Base-by-base conservation (phyloP, 768 basidiomycete genomes). In the Sarcodon sp. region DNA sequence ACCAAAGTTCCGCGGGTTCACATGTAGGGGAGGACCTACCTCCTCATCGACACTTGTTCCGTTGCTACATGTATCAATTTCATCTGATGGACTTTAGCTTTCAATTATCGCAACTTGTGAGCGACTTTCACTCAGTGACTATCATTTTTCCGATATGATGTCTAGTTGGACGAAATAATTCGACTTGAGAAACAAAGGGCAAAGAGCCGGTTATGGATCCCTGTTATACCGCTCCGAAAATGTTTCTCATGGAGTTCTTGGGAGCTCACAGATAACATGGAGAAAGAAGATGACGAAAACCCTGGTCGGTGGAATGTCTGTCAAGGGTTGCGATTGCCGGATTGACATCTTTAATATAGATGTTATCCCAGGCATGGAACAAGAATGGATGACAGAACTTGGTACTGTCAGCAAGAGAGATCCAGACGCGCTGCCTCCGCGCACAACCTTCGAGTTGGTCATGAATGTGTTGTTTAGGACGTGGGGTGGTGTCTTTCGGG, bases 391-490 rank as follows among this genome's bases (percentile, higher is more conserved):
- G 35, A 58, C 68, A 2, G 80, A 83, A 54, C 68, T 86, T 0
- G 81, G 79, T 3, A 54, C 69, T 35, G 73, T 83, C 1, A 61
- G 66, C 12, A 66, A 71, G 3, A 69, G 85, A 27, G 83, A 88
- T 61, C 83, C 85, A 0, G 85, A 88, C 57, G 83, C 81, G 0
- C 60, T 87, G 0, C 83, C 86, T 1, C 85, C 86, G 0, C 57
- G 67, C 2, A 87, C 84, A 53, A 44, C 52, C 2, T 61, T 84
- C 33, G 82, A 87, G 57, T 62, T 56, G 35, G 49, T 70, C 0
- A 69, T 77, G 70, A 69, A 67, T 43, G 55, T 62, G 47, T 1
- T 77, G 1, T 77, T 80, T 57, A 54, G 63, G 11, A 51, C 61
- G 1, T 51, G 68, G 3, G 60, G 60, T 2, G 64, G 66, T 0